Evolutionary conservation across 192 early-diverging fungal species (phyloP).

Genomic region (Glomus cerebriforme): DNA sequence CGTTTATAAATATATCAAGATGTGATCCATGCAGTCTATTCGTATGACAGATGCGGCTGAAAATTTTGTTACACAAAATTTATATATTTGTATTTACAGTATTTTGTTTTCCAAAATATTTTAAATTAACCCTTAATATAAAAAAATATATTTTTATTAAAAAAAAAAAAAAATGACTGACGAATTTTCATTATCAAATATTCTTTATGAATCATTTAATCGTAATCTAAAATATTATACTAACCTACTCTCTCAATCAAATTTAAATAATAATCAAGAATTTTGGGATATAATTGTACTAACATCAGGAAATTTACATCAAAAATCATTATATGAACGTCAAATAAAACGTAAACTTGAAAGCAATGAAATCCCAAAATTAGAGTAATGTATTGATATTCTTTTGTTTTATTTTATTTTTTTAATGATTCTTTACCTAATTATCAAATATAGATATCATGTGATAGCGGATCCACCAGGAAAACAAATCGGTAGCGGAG

Average conservation of each 20-base stretch:
- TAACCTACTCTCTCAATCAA: neutral
- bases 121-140: no score
- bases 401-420: no score
- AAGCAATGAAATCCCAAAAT: neutral
- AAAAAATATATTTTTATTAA: no score
- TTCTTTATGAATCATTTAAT: neutral
- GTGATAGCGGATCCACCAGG: slow-evolving; percentile 43
- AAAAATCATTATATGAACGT: slow-evolving; percentile 35
- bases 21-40: no score
- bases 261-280: neutral
- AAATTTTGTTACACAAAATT: no score
- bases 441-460: slow-evolving; percentile 35
- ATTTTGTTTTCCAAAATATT: no score
- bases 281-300: slow-evolving; percentile 49
- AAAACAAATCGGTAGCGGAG: slow-evolving; percentile 45
- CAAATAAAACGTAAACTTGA: neutral
- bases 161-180: no score
- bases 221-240: neutral
- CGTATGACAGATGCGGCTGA: no score
- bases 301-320: slow-evolving; percentile 41
- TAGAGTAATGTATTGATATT: neutral
- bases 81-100: no score
- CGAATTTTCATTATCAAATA: no score
- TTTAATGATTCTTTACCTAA: neutral
- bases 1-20: no score